A percentile compares a stretch with the other conserved stretches of the same genome.
These are phyloP conservation scores for Cladosporium sp. DNA, from an alignment of 2,329 filamentous ascomycete species.

Conservation along the genomic window DNA sequence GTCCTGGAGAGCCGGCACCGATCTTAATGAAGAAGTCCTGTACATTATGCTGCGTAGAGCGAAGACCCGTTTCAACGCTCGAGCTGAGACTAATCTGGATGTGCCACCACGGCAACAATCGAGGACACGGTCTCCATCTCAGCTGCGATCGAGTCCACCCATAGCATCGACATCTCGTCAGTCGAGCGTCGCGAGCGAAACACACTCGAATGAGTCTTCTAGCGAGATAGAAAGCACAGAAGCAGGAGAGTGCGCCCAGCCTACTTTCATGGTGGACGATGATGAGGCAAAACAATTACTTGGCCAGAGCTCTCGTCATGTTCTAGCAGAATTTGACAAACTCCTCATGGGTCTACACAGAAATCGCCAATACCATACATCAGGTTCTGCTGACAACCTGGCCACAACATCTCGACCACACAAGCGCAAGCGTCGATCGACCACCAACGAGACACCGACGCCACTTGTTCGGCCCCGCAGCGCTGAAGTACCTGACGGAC, in stretches of 20 bases:
- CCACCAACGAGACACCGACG: constrained; percentile 7
- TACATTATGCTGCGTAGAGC: constrained; percentile 63
- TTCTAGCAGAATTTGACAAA: constrained; percentile 65
- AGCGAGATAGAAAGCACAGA: neutral
- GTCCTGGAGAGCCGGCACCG: constrained; percentile 49
- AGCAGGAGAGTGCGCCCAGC: neutral
- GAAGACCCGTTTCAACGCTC: constrained; percentile 53
- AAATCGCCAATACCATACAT: constrained; percentile 25
- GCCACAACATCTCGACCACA: neutral
- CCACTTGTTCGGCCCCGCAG: too few relatives aligned
- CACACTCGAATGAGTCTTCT: neutral
- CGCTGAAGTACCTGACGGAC: neutral
- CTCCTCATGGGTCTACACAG: constrained; percentile 69
- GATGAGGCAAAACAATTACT: constrained; percentile 44
- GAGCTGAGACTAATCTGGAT: neutral
- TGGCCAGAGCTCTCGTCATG: constrained; percentile 64
- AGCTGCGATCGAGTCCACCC: constrained; percentile 1
- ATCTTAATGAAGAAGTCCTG: constrained; percentile 66
- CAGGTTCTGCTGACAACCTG: neutral
- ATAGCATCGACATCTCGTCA: neutral
- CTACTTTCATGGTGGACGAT: neutral
- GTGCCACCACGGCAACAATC: neutral
- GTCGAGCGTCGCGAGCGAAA: constrained; percentile 2
- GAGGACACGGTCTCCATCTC: neutral
- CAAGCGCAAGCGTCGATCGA: constrained; percentile 11